These are phyloP conservation scores for Logfia minima DNA, from an alignment of 129 eudicot species.

Conservation along the genomic window DNA sequence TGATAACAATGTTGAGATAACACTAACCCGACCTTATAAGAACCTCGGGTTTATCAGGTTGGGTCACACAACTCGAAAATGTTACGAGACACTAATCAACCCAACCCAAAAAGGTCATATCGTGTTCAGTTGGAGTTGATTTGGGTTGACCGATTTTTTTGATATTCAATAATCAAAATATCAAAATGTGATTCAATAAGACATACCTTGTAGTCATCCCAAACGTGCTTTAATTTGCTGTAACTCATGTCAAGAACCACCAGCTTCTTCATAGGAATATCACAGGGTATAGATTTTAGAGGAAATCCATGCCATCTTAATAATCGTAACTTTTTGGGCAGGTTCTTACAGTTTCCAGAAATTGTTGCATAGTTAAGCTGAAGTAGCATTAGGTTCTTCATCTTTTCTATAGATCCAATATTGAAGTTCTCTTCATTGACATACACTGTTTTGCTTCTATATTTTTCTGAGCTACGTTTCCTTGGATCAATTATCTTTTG, in stretches of 20 bases:
- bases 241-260: conserved; percentile 31
- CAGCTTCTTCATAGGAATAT: conserved; percentile 10
- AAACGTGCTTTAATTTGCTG: conserved; percentile 13
- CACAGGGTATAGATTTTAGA: not conserved
- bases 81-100: too few species aligned
- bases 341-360: not conserved
- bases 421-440: conserved; percentile 4
- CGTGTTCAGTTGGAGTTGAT: not conserved
- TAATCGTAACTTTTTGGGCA: too few species aligned
- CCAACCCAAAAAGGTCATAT: too few species aligned
- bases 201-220: conserved; percentile 22
- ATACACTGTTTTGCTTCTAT: not conserved
- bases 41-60: too few species aligned
- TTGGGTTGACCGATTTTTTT: not conserved
- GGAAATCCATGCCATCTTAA: too few species aligned
- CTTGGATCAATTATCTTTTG: not conserved
- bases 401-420: conserved; percentile 14
- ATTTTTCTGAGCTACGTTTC: not conserved
- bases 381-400: conserved; percentile 28
- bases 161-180: too few species aligned
- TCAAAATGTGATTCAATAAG: not conserved
- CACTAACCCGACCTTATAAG: too few species aligned
- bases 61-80: too few species aligned
- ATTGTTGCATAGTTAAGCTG: conserved; percentile 7
- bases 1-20: too few species aligned